Base-by-base conservation (phyloP, 2,329 filamentous ascomycete genomes). In the Clonostachys solani region DNA sequence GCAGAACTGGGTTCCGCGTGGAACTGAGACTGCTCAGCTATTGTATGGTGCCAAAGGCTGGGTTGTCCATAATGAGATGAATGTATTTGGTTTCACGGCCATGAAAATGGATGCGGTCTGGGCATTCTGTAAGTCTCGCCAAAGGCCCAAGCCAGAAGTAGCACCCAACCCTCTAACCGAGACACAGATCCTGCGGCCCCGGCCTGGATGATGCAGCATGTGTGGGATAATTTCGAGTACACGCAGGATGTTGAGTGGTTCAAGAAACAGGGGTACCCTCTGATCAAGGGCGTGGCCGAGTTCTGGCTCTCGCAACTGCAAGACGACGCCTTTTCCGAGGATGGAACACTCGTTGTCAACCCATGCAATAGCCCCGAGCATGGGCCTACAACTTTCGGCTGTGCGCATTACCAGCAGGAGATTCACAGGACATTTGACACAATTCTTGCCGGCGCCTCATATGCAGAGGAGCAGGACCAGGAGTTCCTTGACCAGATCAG, bases 141-240 rank as follows among this genome's bases (percentile, higher is more conserved):
- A n/a, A 5, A n/a, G 17, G 35, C 17, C 29, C 69, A 65, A 12
- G 16, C 40, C n/a, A 7, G 15, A 42, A 15, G 41, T 18, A 15
- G 8, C 16, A 17, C 29, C 29, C 18, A 33, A 5, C 9, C 12
- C 19, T 34, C 13, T 15, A 10, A 29, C 8, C 8, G 4, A 19
- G 5, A 42, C 54, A 57, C 40, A 61, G 58, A 75, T 52, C 67
- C 72, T 29, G 73, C 69, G 0, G 66, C 74, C 0, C 71, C 73
- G 2, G 76, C 77, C 2, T 84, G 80, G 80, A 73, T 82, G 65
- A 80, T 80, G 69, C 74, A 78, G 49, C 77, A 83, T 51, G 73
- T 83, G 2, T 77, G 71, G 60, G 78, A 83, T 48, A 70, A 77
- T 53, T 83, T 71, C 56, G 72, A 75, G 34, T 83, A 81, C 53